Evolutionary conservation across 495 filamentous ascomycete genomes (phyloP).

Genomic region (Neurospora sp.): DNA sequence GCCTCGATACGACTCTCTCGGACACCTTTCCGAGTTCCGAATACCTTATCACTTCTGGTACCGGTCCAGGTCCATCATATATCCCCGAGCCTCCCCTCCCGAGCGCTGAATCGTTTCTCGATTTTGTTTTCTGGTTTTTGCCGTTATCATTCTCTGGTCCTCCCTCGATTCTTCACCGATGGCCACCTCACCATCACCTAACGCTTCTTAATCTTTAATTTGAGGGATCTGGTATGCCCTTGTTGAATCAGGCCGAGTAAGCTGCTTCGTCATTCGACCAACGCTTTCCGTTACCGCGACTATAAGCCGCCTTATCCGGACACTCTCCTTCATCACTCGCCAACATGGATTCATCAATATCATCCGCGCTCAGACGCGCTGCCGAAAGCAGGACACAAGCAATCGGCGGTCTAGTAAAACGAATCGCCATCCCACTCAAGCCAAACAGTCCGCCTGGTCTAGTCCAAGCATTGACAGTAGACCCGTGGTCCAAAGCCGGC

Average conservation of each 20-base stretch:
- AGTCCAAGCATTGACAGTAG: constrained; percentile 61
- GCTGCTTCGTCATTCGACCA: background rate
- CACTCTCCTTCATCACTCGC: background rate
- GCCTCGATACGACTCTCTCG: constrained; percentile 4
- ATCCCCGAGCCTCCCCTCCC: constrained; percentile 3
- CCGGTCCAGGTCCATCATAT: background rate
- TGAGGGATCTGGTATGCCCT: constrained; percentile 32
- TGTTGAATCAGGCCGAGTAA: background rate
- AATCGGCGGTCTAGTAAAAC: constrained; percentile 47
- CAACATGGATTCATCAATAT: constrained; percentile 20
- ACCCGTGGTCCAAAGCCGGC: constrained; percentile 70
- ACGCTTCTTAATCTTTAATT: constrained; percentile 22
- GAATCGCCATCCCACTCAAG: constrained; percentile 63
- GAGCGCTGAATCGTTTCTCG: background rate
- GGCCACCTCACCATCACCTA: constrained; percentile 17
- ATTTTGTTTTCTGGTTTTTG: background rate
- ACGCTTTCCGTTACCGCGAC: background rate
- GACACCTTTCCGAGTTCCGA: constrained; percentile 1
- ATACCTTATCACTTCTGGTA: background rate
- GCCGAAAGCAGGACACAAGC: constrained; percentile 17
- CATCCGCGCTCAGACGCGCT: constrained; percentile 13
- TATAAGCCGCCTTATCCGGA: background rate
- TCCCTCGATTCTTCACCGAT: constrained; percentile 8
- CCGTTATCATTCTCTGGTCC: constrained; percentile 9
- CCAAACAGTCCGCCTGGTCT: constrained; percentile 60